Conservation (phyloP, 1,284 basidiomycete species). For the Malassezia caprae region DNA sequence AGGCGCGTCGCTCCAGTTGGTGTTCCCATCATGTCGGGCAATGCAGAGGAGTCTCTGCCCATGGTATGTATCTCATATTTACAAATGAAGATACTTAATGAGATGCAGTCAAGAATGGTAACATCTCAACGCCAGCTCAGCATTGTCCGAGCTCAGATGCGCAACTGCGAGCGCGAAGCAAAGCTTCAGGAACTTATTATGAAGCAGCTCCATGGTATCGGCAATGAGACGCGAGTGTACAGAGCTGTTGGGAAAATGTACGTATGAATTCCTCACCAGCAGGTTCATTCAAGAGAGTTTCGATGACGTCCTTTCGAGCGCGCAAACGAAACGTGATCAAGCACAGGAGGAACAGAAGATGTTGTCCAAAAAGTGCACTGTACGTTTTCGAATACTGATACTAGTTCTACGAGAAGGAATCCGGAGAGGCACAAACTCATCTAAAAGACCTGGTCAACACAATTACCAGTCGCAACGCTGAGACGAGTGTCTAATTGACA, state of each 20-base stretch:
- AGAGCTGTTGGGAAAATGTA: slow-evolving; percentile 19
- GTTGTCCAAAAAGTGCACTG: slow-evolving; percentile 14
- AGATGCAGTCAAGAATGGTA: slow-evolving; percentile 10
- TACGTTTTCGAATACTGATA: neutral
- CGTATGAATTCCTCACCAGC: neutral
- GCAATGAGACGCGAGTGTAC: slow-evolving; percentile 9
- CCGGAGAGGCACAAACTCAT: slow-evolving; percentile 15
- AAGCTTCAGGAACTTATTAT: slow-evolving; percentile 13
- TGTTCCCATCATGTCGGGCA: neutral
- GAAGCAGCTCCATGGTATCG: slow-evolving; percentile 14
- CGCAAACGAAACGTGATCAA: neutral
- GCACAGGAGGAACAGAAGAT: slow-evolving; percentile 15
- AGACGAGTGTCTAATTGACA: neutral
- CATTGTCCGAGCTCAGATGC: slow-evolving; percentile 15
- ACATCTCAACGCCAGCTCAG: slow-evolving; percentile 15
- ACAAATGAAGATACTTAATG: slow-evolving; percentile 10
- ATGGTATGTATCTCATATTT: neutral
- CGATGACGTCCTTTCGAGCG: neutral
- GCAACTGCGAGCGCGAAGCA: slow-evolving; percentile 12
- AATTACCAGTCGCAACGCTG: neutral
- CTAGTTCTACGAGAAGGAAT: slow-evolving; percentile 17
- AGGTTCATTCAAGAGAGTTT: slow-evolving; percentile 17
- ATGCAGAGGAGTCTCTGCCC: slow-evolving; percentile 10
- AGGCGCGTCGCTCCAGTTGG: neutral
- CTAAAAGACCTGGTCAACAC: slow-evolving; percentile 18